phyloP scores from a whole-genome alignment of 495 filamentous ascomycete species.

The Talaromyces stipitatus region DNA sequence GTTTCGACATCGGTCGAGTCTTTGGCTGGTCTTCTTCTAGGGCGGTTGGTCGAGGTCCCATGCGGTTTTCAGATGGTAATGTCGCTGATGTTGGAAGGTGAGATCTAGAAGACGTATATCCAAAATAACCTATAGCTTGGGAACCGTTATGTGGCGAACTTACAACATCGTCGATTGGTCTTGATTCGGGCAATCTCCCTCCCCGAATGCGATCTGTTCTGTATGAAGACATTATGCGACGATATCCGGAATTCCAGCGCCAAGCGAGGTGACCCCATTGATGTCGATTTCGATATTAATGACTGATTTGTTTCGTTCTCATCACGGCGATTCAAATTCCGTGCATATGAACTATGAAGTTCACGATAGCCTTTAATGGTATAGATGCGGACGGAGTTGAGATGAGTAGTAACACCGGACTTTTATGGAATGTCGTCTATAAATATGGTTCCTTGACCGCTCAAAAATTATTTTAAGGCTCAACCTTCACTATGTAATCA shows the following conservation, averaged over 20 bases:
- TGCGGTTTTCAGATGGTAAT: constrained; percentile 15
- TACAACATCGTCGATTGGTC: constrained; percentile 19
- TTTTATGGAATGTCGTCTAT: not conserved
- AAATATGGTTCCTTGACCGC: not conserved
- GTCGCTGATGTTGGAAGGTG: constrained; percentile 23
- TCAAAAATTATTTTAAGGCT: not conserved
- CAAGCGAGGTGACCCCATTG: constrained; percentile 22
- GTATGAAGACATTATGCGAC: constrained; percentile 29
- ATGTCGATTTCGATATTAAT: constrained; percentile 8
- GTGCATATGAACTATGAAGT: not conserved
- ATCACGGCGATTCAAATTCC: not conserved
- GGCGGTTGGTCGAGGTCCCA: constrained; percentile 23
- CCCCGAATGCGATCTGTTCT: constrained; percentile 25
- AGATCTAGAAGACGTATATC: constrained; percentile 15
- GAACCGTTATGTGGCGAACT: constrained; percentile 13
- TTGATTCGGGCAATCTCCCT: constrained; percentile 22
- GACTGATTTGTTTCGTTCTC: not conserved
- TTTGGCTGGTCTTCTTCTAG: constrained; percentile 17
- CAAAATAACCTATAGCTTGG: constrained; percentile 12
- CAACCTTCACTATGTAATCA: constrained; percentile 3
- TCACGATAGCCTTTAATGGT: not conserved
- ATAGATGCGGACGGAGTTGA: not conserved
- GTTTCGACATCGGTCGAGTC: constrained; percentile 15
- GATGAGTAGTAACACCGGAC: not conserved
- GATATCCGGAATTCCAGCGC: constrained; percentile 24